phyloP scores from a whole-genome alignment of 2,329 filamentous ascomycete genomes.

The Neonectria ditissima region DNA sequence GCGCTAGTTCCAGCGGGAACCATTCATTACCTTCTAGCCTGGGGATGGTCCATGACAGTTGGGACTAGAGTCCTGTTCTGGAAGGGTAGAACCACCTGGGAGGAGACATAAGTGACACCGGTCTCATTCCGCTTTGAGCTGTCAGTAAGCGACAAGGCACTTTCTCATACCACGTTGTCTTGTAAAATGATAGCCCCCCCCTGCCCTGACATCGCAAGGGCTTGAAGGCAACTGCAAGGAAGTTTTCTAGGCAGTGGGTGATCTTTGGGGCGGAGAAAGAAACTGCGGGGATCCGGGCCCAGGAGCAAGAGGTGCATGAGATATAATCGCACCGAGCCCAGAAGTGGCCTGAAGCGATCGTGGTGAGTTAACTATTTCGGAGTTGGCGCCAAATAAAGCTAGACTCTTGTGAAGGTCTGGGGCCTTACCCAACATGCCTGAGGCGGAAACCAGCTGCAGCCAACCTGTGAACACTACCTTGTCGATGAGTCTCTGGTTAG shows the following conservation, averaged over 20 bases:
- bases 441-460: conserved; percentile 26
- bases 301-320: conserved; percentile 4
- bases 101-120: conserved; percentile 1
- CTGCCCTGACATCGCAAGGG: background rate
- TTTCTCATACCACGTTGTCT: background rate
- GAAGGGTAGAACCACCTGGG: conserved; percentile 1
- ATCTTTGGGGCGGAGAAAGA: background rate
- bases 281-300: conserved; percentile 7
- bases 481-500: conserved; percentile 1
- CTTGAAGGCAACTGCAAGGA: background rate
- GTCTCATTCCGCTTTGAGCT: background rate
- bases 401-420: conserved; percentile 23
- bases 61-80: background rate
- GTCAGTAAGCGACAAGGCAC: background rate
- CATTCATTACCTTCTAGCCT: conserved; percentile 5
- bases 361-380: conserved; percentile 37
- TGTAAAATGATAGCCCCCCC: background rate
- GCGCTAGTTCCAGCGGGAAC: conserved; percentile 8
- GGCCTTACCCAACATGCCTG: conserved; percentile 32
- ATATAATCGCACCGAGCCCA: conserved; percentile 19
- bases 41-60: background rate
- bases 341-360: conserved; percentile 14
- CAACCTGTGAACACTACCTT: background rate
- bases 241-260: background rate
- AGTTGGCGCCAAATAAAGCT: conserved; percentile 35